Conservation (phyloP, 768 basidiomycete genomes). For the Auricularia sp. region DNA sequence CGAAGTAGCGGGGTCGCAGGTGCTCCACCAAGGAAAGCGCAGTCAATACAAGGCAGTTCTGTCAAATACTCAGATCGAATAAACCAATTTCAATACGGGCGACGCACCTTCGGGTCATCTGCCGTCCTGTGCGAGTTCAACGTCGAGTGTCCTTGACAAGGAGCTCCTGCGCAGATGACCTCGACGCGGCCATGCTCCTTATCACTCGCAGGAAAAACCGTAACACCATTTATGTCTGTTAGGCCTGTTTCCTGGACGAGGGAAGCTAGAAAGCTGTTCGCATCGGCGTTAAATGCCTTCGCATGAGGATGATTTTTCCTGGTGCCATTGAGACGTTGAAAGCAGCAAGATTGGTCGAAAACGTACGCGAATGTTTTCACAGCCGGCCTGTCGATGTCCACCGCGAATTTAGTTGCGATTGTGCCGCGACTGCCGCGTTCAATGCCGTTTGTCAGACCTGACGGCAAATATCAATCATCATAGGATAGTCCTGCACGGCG, state of each 20-base stretch:
- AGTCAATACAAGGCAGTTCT: constrained; percentile 35
- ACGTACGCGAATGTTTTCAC: background rate
- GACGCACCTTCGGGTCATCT: background rate
- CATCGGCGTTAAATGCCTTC: background rate
- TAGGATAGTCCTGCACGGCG: background rate
- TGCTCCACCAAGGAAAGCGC: constrained; percentile 43
- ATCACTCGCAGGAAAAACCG: background rate
- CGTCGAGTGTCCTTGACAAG: background rate
- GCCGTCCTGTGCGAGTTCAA: background rate
- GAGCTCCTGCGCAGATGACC: background rate
- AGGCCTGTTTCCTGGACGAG: background rate
- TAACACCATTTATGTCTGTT: background rate
- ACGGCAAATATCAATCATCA: background rate
- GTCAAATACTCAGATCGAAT: too few relatives aligned
- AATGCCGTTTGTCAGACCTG: background rate
- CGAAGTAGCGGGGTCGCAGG: constrained; percentile 32
- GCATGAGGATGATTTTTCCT: background rate
- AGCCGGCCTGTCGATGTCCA: background rate
- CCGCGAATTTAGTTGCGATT: background rate
- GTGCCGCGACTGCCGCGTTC: background rate
- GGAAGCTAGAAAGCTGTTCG: background rate
- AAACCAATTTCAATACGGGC: too few relatives aligned
- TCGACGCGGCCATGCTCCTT: background rate
- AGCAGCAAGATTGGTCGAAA: background rate
- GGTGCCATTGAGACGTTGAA: background rate